Base-by-base conservation (phyloP, 129 eudicot species). In the Ambrosia artemisiifolia region DNA sequence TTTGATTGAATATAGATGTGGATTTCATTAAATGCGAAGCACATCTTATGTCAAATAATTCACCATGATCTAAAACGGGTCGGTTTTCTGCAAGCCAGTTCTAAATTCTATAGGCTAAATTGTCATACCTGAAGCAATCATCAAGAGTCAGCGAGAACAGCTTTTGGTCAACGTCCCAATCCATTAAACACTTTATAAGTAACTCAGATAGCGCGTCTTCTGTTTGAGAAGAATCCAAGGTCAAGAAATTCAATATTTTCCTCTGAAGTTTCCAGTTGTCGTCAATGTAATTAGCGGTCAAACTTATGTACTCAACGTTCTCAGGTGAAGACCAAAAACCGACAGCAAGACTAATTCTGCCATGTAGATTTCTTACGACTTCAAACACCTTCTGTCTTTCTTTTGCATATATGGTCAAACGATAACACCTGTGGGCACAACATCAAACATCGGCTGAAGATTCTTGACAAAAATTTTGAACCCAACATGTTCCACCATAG, bases 401-500 rank as follows among this genome's bases (percentile, higher is more conserved):
- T 75, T 85, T 90, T 64, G 48, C 70, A 63, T 85, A 90, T 6
- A 94, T 86, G 42, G 83, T 59, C 83, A 88, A 75, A 53, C 97
- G 67, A 90, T 63, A 3, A 83, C 89, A 69, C 82, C 78, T 9
- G 83, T 78, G 40, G 74, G 76, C 56, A 82, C 50, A 48, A 90
- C 78, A 65, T 90, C 99, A 75, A 90, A 94, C 78, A 83, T 53
- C 7, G 99, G 99, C 82, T 94, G 97, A 51, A 94, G 86, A 83
- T 88, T 94, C 77, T 86, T 94, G 18, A 90, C 88, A 69, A 94
- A 94, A 60, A 88, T 80, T 74, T 84, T 94, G 72, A 94, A 94
- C 28, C 99, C 99, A 44, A 88, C 77, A 81, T 94, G 85, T 50
- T 90, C 97, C 35, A 90, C 97, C 93, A 94, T 94, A 46, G 85